Evolutionary conservation across 2,329 filamentous ascomycete species (phyloP).

Genomic region (Aspergillus tubingensis): DNA sequence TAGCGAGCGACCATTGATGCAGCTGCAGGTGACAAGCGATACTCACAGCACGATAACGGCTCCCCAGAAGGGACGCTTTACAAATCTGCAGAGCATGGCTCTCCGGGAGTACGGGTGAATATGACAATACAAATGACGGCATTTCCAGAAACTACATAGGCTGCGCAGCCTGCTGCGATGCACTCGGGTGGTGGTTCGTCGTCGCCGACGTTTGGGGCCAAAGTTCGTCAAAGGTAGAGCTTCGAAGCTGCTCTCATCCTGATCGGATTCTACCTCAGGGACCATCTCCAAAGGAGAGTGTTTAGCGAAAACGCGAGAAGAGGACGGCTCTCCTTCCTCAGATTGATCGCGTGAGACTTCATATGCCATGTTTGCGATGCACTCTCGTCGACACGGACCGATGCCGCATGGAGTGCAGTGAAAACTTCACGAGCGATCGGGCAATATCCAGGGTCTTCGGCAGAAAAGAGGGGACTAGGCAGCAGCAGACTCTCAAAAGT

Average conservation of each 20-base stretch:
- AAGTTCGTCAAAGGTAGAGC: not conserved
- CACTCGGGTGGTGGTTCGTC: not conserved
- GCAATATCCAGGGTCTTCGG: not conserved
- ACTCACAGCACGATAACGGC: not conserved
- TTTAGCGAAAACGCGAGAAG: not conserved
- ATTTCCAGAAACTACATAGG: not conserved
- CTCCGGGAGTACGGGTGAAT: not conserved
- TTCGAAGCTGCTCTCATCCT: not conserved
- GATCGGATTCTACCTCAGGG: not conserved
- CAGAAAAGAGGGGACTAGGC: not conserved
- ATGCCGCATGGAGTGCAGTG: not conserved
- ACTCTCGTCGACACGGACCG: not conserved
- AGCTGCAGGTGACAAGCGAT: too few relatives aligned
- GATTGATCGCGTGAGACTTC: not conserved
- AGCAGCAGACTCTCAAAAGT: not conserved
- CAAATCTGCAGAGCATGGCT: not conserved
- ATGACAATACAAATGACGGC: not conserved
- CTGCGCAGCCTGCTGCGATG: not conserved
- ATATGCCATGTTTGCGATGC: not conserved
- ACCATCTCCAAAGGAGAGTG: not conserved
- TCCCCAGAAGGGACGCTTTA: slow-evolving; percentile 8
- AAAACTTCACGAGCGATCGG: not conserved
- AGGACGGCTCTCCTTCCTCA: not conserved
- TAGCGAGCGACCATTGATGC: too few relatives aligned
- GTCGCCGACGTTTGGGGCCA: not conserved